Base-by-base conservation (phyloP, 345 rosid genomes). In the Laguncularia racemosa region DNA sequence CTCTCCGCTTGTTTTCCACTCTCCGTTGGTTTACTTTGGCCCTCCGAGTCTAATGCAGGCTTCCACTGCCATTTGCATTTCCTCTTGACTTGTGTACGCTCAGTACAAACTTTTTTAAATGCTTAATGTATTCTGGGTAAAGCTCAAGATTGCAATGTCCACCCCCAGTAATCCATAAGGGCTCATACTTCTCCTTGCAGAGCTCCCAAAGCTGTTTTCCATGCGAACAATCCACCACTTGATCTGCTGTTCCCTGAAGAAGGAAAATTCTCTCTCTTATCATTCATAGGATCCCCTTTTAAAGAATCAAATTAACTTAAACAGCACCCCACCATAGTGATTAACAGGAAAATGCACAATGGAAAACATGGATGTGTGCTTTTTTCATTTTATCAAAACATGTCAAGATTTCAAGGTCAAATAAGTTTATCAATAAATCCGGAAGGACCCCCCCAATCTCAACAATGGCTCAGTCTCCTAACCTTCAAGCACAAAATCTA, bases 81-180 rank as follows among this genome's bases (percentile, higher is more conserved):
- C 77, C 61, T 60, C 78, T 92, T 52, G 84, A 57, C 71, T 79
- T 88, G 65, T 70, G 77, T 49, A 88, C 64, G 19, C 83, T 67
- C 52, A 70, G 49, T 33, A 85, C 90, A 61, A 78, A 91, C 64
- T 82, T 88, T 83, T 84, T 85, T 61, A 88, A 75, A 62, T 85
- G 88, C 68, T 65, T 81, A 48, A 88, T 84, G 78, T 84, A 88
- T 71, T 88, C 95, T 13, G 95, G 88, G 67, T 81, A 91, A 23
- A 91, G 81, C 78, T 91, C 98, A 38, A 88, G 96, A 57, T 88
- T 83, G 79, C 92, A 85, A 61, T 91, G 98, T 38, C 95, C 96
- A 17, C 95, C 96, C 38, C 98, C 90, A 59, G 16, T 82, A 64
- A 88, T 69, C 98, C 98, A 88, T 54, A 88, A 68, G 46, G 96